Base-by-base conservation (phyloP, 176 grass and related monocot species). In the Aegilops sharonensis region DNA sequence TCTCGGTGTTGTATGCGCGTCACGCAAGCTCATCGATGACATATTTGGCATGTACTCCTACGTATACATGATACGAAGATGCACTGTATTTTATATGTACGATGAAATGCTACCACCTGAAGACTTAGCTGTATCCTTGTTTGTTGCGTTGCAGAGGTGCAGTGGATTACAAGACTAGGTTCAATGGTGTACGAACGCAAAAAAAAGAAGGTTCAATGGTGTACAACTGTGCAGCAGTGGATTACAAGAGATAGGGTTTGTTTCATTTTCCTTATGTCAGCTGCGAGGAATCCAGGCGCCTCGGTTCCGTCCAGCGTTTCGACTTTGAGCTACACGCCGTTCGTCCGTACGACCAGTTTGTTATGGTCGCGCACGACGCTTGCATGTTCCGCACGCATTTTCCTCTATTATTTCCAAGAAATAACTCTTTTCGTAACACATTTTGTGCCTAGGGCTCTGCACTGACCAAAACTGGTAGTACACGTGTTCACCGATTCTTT, bases 241-340 rank as follows among this genome's bases (percentile, higher is more conserved):
- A 37, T 47, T 47, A 37, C 36, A 37, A 12, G 45, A 47, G 60
- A 73, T 59, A 71, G 43, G 6, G 82, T 77, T 84, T 18, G 86
- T 82, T 83, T 88, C 72, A 17, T 11, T n/a, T 76, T 9, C 48
- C 59, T 91, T 61, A 78, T 72, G 90, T 91, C 86, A 82, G 77
- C 62, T 37, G 11, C 48, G 47, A 56, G 43, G 52, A 48, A 11
- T 21, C 30, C 37, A 29, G 54, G 29, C 20, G 70, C 17, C 42
- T n/a, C 70, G 20, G 18, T 81, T 77, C 63, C 76, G 82, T 91
- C 77, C 9, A 59, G 47, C 56, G 34, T 80, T 85, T 81, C n/a
- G 69, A 57, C 68, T 21, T 82, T 30, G 21, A 30, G 78, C 75
- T 79, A 25, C 45, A 37, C 21, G 72, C 0, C 85, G 39, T 45